Evolutionary conservation across 257 asterid genomes (phyloP).

Genomic region (Plantago ovata): DNA sequence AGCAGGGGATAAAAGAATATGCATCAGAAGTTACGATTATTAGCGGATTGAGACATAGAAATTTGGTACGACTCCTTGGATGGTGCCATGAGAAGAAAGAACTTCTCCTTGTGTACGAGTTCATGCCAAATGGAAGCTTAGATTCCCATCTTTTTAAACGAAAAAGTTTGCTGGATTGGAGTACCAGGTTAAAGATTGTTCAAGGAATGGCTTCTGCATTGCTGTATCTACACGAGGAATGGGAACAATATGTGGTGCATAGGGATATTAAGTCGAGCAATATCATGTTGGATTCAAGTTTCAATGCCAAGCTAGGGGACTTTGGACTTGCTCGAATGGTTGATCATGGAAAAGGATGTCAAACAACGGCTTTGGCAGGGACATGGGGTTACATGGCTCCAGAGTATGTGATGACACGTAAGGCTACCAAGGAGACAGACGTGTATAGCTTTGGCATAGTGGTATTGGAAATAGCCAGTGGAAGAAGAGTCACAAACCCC

Average conservation of each 20-base stretch:
- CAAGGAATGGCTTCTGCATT: slow-evolving; percentile 22
- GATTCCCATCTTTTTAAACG: slow-evolving; percentile 22
- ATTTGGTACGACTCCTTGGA: slow-evolving; percentile 30
- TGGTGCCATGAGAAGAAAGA: slow-evolving; percentile 34
- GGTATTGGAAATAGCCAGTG: slow-evolving; percentile 16
- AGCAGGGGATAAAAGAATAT: slow-evolving; percentile 32
- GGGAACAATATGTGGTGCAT: slow-evolving; percentile 29
- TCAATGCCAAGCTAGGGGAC: slow-evolving; percentile 44
- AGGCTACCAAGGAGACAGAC: slow-evolving; percentile 19
- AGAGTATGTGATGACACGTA: slow-evolving; percentile 5
- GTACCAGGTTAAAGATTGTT: slow-evolving; percentile 1
- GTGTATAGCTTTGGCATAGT: slow-evolving; percentile 22
- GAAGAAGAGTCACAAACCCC: not conserved
- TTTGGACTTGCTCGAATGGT: slow-evolving; percentile 50
- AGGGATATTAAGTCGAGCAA: slow-evolving; percentile 31
- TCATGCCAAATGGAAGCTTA: slow-evolving; percentile 31
- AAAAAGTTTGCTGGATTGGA: slow-evolving; percentile 12
- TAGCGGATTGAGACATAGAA: slow-evolving; percentile 25
- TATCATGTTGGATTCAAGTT: slow-evolving; percentile 39
- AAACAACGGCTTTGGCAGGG: slow-evolving; percentile 35
- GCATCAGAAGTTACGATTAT: slow-evolving; percentile 31
- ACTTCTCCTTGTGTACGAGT: slow-evolving; percentile 31
- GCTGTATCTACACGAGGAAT: slow-evolving; percentile 24
- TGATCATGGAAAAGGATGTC: slow-evolving; percentile 41
- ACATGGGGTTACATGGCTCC: slow-evolving; percentile 25